These are phyloP conservation scores for Begonia fuchsioides DNA, from an alignment of 306 rosid species.

Conservation along the genomic window DNA sequence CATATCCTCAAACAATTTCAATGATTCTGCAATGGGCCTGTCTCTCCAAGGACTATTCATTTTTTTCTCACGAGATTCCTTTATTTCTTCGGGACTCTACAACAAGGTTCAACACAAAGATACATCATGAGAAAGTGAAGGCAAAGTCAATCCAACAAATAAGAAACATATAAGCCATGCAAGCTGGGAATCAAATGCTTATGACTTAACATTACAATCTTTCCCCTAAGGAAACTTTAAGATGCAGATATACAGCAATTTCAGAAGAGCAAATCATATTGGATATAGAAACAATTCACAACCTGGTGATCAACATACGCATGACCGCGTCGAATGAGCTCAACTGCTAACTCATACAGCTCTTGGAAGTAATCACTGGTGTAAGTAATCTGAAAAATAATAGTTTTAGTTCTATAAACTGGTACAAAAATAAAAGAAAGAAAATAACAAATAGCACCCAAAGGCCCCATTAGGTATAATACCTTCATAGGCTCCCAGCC, in stretches of 20 bases:
- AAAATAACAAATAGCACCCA: neutral
- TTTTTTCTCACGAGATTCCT: slow-evolving; percentile 86
- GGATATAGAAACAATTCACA: neutral
- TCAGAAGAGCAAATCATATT: neutral
- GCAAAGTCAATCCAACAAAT: neutral
- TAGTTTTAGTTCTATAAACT: slow-evolving; percentile 5
- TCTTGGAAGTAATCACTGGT: slow-evolving; percentile 95
- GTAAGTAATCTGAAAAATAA: slow-evolving; percentile 61
- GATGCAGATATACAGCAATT: neutral
- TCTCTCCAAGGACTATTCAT: slow-evolving; percentile 98
- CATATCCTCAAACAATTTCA: slow-evolving; percentile 86
- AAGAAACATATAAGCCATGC: neutral
- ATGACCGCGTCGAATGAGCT: slow-evolving; percentile 71
- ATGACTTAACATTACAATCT: too few relatives aligned
- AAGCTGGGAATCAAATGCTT: neutral
- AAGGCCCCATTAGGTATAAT: slow-evolving; percentile 4
- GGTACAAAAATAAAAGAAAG: slow-evolving; percentile 3
- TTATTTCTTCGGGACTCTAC: slow-evolving; percentile 82
- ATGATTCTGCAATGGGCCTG: slow-evolving; percentile 68
- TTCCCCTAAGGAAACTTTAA: too few relatives aligned
- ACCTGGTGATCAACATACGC: slow-evolving; percentile 99
- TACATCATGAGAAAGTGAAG: too few relatives aligned
- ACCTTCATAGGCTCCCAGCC: slow-evolving; percentile 97
- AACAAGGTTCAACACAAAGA: slow-evolving; percentile 9
- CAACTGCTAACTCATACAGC: slow-evolving; percentile 81